These are phyloP conservation scores for Scolecobasidium constrictum DNA, from an alignment of 2,329 filamentous ascomycete species.

Conservation along the genomic window DNA sequence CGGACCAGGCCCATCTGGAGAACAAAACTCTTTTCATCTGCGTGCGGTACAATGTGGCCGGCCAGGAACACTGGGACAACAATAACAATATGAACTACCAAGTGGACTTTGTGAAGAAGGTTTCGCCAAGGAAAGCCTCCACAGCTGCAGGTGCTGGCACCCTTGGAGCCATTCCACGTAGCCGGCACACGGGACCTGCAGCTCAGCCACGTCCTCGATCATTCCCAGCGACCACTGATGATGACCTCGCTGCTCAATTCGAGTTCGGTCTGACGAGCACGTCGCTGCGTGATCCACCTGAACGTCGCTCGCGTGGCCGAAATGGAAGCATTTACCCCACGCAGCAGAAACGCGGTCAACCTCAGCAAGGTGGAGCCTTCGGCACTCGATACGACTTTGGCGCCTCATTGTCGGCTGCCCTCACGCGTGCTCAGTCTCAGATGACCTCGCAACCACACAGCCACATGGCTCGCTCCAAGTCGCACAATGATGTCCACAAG, in stretches of 20 bases:
- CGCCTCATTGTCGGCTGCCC: constrained; percentile 76
- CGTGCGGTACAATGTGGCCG: constrained; percentile 74
- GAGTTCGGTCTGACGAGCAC: constrained; percentile 29
- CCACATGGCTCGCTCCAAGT: constrained; percentile 24
- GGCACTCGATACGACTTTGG: constrained; percentile 93
- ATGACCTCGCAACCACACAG: constrained; percentile 35
- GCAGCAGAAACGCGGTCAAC: constrained; percentile 1
- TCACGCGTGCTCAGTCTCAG: constrained; percentile 55
- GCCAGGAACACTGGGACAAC: constrained; percentile 91
- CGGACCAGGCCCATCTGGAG: constrained; percentile 84
- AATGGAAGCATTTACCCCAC: constrained; percentile 47
- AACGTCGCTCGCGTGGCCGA: constrained; percentile 54
- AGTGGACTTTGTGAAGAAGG: constrained; percentile 80
- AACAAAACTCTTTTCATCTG: constrained; percentile 89
- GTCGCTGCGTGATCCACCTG: constrained; percentile 47
- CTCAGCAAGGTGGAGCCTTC: constrained; percentile 53
- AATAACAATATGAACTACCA: constrained; percentile 83
- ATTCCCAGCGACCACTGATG: constrained; percentile 48
- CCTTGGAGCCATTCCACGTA: constrained; percentile 38
- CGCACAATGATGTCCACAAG: constrained; percentile 18
- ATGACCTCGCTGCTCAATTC: constrained; percentile 55
- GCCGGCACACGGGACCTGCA: constrained; percentile 25
- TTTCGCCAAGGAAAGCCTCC: constrained; percentile 37
- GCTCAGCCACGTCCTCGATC: constrained; percentile 37
- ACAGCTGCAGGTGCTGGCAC: constrained; percentile 28